phyloP scores from a whole-genome alignment of 202 grass and related monocot species.

The Miscanthus sacchariflorus region DNA sequence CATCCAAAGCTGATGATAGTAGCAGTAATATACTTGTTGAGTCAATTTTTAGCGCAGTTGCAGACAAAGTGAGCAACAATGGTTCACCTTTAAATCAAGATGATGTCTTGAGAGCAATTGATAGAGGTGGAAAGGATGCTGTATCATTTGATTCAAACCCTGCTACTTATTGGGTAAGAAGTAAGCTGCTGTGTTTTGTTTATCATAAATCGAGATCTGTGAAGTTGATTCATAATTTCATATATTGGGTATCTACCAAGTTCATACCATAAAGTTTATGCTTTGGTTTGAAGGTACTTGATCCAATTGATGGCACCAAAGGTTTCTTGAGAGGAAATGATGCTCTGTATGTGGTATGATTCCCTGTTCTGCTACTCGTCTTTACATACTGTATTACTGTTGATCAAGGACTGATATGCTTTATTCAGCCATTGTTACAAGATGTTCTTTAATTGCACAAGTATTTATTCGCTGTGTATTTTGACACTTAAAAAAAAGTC shows the following conservation, averaged over 20 bases:
- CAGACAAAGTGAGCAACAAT: constrained; percentile 53
- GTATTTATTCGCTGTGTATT: not conserved
- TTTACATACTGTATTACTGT: constrained; percentile 18
- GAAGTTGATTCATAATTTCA: constrained; percentile 25
- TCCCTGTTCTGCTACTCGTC: not conserved
- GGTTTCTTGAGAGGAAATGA: constrained; percentile 86
- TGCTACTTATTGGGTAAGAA: constrained; percentile 84
- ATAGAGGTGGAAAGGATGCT: constrained; percentile 89
- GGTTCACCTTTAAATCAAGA: constrained; percentile 60
- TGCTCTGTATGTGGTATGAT: constrained; percentile 91
- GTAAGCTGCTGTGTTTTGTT: constrained; percentile 30
- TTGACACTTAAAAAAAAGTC: not conserved
- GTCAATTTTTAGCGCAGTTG: constrained; percentile 67
- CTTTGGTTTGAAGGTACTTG: constrained; percentile 76
- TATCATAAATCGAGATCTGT: not conserved
- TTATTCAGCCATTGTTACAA: not conserved
- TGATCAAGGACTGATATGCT: constrained; percentile 1
- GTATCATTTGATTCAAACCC: constrained; percentile 79
- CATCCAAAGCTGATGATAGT: constrained; percentile 35
- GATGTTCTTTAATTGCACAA: constrained; percentile 26
- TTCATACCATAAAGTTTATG: constrained; percentile 29
- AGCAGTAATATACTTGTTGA: constrained; percentile 64
- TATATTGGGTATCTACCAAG: not conserved
- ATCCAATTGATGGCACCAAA: constrained; percentile 96
- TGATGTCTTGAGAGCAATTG: constrained; percentile 87